Percentiles rank a stretch among this genome's conserved stretches.
phyloP scores from a whole-genome alignment of 768 basidiomycete genomes.

The Boletus sensibilis region DNA sequence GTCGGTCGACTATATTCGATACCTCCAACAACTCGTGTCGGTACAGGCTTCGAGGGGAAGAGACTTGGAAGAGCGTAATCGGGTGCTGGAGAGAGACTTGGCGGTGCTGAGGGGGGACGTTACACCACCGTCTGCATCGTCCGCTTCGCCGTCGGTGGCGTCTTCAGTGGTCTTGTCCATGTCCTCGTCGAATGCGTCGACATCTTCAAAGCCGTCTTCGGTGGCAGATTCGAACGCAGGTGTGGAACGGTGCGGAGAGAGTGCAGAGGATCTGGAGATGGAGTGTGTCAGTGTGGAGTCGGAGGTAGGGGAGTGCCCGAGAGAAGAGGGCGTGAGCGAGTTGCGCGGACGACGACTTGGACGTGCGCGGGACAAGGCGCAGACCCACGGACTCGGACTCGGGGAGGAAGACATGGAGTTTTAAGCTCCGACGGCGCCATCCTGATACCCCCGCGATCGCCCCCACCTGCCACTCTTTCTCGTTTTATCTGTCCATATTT shows the following conservation, averaged over 20 bases:
- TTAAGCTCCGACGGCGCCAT: conserved; percentile 1
- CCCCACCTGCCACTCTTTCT: not conserved
- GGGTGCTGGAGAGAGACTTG: conserved; percentile 34
- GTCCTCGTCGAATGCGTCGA: conserved; percentile 11
- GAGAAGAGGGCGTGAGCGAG: not conserved
- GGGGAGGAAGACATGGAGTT: conserved; percentile 18
- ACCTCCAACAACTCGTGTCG: conserved; percentile 82
- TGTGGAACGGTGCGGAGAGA: not conserved
- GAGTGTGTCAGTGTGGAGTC: conserved; percentile 4
- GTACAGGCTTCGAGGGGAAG: conserved; percentile 76
- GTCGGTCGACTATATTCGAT: conserved; percentile 59
- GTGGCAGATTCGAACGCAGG: not conserved
- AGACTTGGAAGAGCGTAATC: conserved; percentile 74
- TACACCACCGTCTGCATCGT: conserved; percentile 10
- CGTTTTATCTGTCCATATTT: not conserved
- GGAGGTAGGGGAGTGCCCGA: conserved; percentile 5
- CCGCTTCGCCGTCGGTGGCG: conserved; percentile 17
- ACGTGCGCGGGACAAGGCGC: conserved; percentile 19
- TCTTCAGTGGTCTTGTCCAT: conserved; percentile 21
- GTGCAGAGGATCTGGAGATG: conserved; percentile 21
- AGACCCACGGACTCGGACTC: conserved; percentile 4
- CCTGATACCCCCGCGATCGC: not conserved
- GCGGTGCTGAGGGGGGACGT: conserved; percentile 23
- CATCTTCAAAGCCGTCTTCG: conserved; percentile 12
- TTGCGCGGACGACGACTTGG: conserved; percentile 21